These are phyloP conservation scores for Lasiodiplodia sp. DNA, from an alignment of 2,329 filamentous ascomycete species.

Conservation along the genomic window DNA sequence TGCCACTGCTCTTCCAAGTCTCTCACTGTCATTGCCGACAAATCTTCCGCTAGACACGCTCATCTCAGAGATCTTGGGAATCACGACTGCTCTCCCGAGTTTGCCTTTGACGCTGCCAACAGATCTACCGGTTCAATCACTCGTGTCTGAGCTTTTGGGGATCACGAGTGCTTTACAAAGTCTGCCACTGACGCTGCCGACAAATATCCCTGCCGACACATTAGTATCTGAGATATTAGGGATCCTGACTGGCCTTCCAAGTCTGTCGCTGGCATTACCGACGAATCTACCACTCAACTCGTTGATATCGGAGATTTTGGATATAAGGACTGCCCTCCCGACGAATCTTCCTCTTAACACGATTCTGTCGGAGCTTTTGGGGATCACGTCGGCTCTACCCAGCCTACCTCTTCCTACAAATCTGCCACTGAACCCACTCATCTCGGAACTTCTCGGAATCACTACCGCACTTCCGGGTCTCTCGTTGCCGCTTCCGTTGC, in stretches of 20 bases:
- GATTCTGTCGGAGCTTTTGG: background rate
- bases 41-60: background rate
- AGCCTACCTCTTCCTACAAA: background rate
- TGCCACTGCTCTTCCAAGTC: background rate
- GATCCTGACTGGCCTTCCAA: background rate
- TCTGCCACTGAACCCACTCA: background rate
- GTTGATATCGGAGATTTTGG: background rate
- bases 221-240: background rate
- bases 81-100: background rate
- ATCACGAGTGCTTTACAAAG: background rate
- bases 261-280: background rate
- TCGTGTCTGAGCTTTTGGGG: background rate
- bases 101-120: background rate
- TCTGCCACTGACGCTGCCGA: background rate
- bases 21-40: background rate
- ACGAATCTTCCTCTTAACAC: slow-evolving; percentile 1
- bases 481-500: background rate
- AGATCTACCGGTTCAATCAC: background rate
- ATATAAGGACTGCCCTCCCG: background rate
- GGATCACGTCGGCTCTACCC: background rate
- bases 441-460: background rate
- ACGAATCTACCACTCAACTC: background rate
- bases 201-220: background rate
- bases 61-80: background rate
- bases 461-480: background rate